Base-by-base conservation (phyloP, 2,329 filamentous ascomycete genomes). In the Zarea fungicola region DNA sequence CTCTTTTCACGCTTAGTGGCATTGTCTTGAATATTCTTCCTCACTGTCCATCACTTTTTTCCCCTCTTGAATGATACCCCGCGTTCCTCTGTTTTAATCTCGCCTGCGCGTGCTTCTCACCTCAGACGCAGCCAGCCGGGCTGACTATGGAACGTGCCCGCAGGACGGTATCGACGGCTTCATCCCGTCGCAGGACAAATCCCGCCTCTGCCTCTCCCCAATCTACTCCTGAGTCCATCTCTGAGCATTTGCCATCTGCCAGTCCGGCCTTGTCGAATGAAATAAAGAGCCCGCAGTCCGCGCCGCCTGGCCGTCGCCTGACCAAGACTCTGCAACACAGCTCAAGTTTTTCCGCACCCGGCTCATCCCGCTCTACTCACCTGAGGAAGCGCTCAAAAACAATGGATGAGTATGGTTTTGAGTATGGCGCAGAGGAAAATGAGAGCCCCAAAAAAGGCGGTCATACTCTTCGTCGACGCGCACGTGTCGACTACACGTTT, bases 401-500 rank as follows among this genome's bases (percentile, higher is more conserved):
- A 47, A 69, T 72, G 57, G 71, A 74, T n/a, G 65, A 57, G 52
- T 64, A 57, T 44, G 55, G 53, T 48, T 26, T 34, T 23, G 44
- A 48, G 16, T 28, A 63, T 48, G 69, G 64, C 13, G 68, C 70
- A n/a, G 73, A 74, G 37, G 75, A 77, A 19, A 65, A 69, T 31
- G 67, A 73, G 54, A 73, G 70, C 51, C 78, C 73, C 45, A 72
- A 68, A 47, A 82, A 81, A 60, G 78, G 78, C 45, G 77, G 78
- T 42, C 78, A 81, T 63, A 78, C 77, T 28, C 70, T 82, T 25
- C 71, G 78, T 54, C 79, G 76, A 61, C 71, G 78, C 46, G 67
- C 74, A 44, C 76, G 76, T 51, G 70, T 81, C 54, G 77, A 81
- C 62, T 81, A 81, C 66, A 76, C 74, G 28, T 68, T 73, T 57